Conservation (phyloP, 495 filamentous ascomycete genomes). For the Elasticomyces elasticus region DNA sequence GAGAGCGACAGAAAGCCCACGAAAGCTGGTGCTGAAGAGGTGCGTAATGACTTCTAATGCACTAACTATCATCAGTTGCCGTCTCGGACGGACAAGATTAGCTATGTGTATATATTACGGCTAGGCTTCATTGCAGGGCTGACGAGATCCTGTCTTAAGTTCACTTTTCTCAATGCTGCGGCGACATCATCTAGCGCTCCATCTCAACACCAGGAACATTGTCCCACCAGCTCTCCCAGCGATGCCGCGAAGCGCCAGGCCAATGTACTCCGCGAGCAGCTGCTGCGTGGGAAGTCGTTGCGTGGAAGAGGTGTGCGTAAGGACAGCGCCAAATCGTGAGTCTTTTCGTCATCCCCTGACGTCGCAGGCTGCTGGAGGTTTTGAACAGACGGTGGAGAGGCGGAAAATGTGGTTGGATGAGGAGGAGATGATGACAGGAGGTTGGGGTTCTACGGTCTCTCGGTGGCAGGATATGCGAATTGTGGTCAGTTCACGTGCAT, state of each 20-base stretch:
- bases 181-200: background rate
- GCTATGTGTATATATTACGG: background rate
- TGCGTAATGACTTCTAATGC: background rate
- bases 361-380: background rate
- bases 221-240: background rate
- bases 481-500: too few relatives aligned
- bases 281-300: background rate
- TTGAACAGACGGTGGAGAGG: background rate
- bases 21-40: slow-evolving; percentile 3
- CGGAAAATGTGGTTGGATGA: background rate
- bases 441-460: too few relatives aligned
- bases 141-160: background rate
- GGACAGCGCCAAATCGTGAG: background rate
- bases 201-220: background rate
- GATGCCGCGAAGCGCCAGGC: background rate
- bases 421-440: background rate
- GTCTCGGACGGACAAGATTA: too few relatives aligned
- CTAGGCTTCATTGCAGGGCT: background rate
- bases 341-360: background rate
- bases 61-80: background rate
- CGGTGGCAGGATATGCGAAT: too few relatives aligned
- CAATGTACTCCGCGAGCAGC: background rate
- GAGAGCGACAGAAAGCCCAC: background rate
- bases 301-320: background rate
- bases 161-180: background rate